phyloP scores from a whole-genome alignment of 208 protist species.

The Trypanosoma avium region DNA sequence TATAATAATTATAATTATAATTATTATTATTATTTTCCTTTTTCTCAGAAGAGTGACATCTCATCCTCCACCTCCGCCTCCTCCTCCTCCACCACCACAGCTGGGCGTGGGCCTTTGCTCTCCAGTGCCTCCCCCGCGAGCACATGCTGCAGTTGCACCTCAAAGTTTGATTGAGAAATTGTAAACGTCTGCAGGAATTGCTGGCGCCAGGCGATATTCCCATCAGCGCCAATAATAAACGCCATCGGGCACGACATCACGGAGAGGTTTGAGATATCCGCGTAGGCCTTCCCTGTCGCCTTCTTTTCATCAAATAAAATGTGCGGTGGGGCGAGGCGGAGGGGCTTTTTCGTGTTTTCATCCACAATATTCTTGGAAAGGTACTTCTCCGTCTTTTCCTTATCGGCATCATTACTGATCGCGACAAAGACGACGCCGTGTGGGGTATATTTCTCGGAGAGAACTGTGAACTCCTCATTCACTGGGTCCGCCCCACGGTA shows the following conservation, averaged over 20 bases:
- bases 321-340: conserved; percentile 70
- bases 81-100: conserved; percentile 86
- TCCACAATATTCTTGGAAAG: conserved; percentile 85
- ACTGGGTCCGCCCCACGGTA: conserved; percentile 87
- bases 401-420: conserved; percentile 88
- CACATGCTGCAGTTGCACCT: conserved; percentile 80
- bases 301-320: conserved; percentile 88
- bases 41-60: conserved; percentile 85
- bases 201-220: conserved; percentile 89
- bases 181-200: conserved; percentile 90
- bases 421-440: conserved; percentile 80
- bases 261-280: conserved; percentile 64
- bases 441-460: conserved; percentile 76
- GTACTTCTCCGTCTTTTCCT: conserved; percentile 90
- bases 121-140: conserved; percentile 80
- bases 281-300: conserved; percentile 77
- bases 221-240: conserved; percentile 77
- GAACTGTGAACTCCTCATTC: conserved; percentile 89
- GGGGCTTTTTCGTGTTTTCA: conserved; percentile 89
- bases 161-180: conserved; percentile 88
- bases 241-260: conserved; percentile 91
- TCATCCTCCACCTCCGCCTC: conserved; percentile 88
- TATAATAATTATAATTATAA: neutral
- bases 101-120: conserved; percentile 80
- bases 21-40: neutral